phyloP scores from a whole-genome alignment of 2,329 filamentous ascomycete species.

The Fusarium hainanense region DNA sequence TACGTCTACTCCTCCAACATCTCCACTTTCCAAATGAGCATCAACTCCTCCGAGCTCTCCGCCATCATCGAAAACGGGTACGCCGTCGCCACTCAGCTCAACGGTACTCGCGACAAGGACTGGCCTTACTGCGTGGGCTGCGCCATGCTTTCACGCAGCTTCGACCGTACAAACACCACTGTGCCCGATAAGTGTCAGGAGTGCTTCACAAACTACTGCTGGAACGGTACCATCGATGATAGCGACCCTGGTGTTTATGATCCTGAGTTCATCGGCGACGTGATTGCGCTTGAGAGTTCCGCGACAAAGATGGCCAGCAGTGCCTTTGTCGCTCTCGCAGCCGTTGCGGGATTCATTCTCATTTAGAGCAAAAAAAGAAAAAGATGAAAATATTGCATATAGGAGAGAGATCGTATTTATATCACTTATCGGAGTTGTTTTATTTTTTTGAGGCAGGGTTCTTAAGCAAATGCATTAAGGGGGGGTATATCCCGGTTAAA shows the following conservation, averaged over 20 bases:
- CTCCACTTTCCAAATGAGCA: slow-evolving; percentile 77
- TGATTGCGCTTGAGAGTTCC: slow-evolving; percentile 44
- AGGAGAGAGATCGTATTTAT: not conserved
- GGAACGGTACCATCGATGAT: slow-evolving; percentile 77
- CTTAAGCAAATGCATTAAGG: slow-evolving; percentile 28
- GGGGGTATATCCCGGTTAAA: slow-evolving; percentile 11
- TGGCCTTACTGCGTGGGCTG: slow-evolving; percentile 92
- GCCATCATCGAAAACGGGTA: slow-evolving; percentile 88
- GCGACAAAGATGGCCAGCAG: slow-evolving; percentile 31
- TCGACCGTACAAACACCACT: slow-evolving; percentile 74
- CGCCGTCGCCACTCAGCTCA: slow-evolving; percentile 83
- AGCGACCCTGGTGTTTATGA: slow-evolving; percentile 50
- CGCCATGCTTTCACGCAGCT: slow-evolving; percentile 81
- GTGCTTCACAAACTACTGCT: slow-evolving; percentile 90
- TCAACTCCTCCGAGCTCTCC: slow-evolving; percentile 75
- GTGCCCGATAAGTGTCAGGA: slow-evolving; percentile 77
- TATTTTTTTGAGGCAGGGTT: slow-evolving; percentile 27
- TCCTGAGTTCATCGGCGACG: slow-evolving; percentile 44
- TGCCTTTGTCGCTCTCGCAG: slow-evolving; percentile 26
- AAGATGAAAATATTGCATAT: slow-evolving; percentile 5
- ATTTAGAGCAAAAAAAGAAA: slow-evolving; percentile 17
- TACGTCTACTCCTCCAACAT: slow-evolving; percentile 82
- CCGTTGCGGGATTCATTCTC: slow-evolving; percentile 37
- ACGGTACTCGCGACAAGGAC: slow-evolving; percentile 75
- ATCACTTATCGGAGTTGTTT: slow-evolving; percentile 29